Evolutionary conservation across 257 asterid genomes (phyloP), one percentile per base, ranked within the genome.

Genomic region (Avicennia marina): DNA sequence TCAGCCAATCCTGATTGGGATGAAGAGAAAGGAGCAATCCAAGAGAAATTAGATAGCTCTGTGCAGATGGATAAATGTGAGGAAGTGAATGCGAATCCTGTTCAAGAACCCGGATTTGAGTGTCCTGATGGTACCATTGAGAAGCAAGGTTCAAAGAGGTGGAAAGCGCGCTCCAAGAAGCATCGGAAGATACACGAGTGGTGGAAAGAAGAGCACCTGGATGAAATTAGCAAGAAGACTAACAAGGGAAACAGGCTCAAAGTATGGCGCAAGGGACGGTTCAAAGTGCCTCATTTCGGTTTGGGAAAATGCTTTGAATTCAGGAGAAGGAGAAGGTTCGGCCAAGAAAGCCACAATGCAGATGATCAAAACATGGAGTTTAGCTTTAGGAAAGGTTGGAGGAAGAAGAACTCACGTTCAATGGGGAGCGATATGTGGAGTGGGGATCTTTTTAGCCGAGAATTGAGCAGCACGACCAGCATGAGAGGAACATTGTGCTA

Each of bases 401-500:
- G 72, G 64, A 78, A 66, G 72, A 75, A 84, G 66, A 79, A 70
- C 12, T 62, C 78, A 0, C 86, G 36, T 34, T 87, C 90, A 0
- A 59, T 70, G 43, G 83, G 81, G 17, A 82, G 94, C 32, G 97
- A 81, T 0, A 71, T 80, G 82, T 85, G 86, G 76, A 90, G 96
- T 5, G 96, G 93, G 16, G 97, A 93, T 78, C 65, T 82, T n/a
- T 86, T 86, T 36, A 93, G 99, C 63, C 75, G 95, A n/a, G 97
- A 89, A 27, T 49, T 93, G 24, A 86, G 99, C 55, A 93, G 99
- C 90, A 86, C 97, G 2, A 93, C 96, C 8, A 93, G 99, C 73
- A 89, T 89, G 99, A 80, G 99, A 63, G 99, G 99, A n/a, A 93
- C 99, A 3, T 59, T 86, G 19, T 93, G 97, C 46, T 93, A 93